Conservation (phyloP, 2,329 filamentous ascomycete species). For the Ophiostoma sp. region DNA sequence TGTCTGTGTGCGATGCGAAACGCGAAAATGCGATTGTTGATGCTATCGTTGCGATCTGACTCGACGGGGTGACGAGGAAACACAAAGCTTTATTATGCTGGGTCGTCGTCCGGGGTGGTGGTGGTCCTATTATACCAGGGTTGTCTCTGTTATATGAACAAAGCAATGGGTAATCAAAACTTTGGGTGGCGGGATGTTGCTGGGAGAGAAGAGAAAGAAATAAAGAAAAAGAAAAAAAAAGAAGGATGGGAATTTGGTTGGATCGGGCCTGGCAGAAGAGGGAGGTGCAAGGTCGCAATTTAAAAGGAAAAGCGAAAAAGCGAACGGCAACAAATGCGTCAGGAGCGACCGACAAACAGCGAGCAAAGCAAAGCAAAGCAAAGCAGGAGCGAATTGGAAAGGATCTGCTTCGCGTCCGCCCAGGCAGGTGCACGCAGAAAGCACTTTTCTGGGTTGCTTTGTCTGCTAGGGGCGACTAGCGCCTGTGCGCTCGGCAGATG, state of each 20-base stretch:
- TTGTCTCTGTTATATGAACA: conserved; percentile 10
- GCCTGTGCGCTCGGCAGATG: conserved; percentile 20
- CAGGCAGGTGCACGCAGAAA: conserved; percentile 3
- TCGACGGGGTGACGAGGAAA: conserved; percentile 26
- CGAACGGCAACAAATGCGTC: background rate
- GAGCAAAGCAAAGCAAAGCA: background rate
- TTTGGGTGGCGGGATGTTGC: conserved; percentile 20
- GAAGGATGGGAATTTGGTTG: background rate
- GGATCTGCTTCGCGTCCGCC: background rate
- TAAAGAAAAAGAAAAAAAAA: background rate
- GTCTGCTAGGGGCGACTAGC: conserved; percentile 14
- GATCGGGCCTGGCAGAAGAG: background rate
- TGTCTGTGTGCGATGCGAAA: background rate
- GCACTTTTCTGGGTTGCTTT: conserved; percentile 13
- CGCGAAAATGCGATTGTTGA: background rate
- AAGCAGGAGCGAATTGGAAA: background rate
- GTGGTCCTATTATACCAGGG: conserved; percentile 22
- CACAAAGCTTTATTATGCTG: conserved; percentile 14
- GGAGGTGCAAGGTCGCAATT: conserved; percentile 20
- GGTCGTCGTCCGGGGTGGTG: conserved; percentile 14
- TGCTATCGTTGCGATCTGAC: conserved; percentile 9
- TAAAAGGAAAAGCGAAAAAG: conserved; percentile 20
- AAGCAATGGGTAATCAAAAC: conserved; percentile 8
- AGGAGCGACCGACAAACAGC: conserved; percentile 17
- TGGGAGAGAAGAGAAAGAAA: background rate